Base-by-base conservation (phyloP, 2,329 filamentous ascomycete genomes). In the Penicillium frequentans region DNA sequence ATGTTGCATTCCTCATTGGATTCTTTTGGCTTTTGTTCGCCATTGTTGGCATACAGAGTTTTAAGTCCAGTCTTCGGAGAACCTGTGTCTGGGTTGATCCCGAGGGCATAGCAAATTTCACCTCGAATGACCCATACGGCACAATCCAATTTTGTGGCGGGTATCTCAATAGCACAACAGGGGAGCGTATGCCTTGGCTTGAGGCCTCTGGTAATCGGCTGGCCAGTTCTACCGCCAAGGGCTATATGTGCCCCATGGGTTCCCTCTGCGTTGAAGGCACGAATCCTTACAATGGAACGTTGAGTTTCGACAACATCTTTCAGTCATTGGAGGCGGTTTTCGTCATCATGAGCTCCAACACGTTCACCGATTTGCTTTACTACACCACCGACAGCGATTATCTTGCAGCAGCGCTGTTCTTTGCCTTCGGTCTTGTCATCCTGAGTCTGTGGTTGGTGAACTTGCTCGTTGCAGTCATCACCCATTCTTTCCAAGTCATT, bases 21-120 rank as follows among this genome's bases (percentile, higher is more conserved):
- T 99, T 99, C 77, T 99, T 99, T 76, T 99, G 95, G 95, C 83
- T 99, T 43, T 79, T 98, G 11, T 99, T 99, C 77, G 95, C 92
- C 37, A 97, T 99, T 60, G 88, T 99, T 57, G 96, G 95, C 6
- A 90, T 99, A 23, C 96, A 99, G 73, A 96, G 90, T 75, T 99
- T 99, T 79, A 93, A 93, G 75, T 88, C 89, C 9, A 93, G 90
- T 72, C 75, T 93, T 24, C 85, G 84, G 64, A 88, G 90, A 48
- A 87, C 86, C 60, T 95, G 90, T 70, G 86, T 91, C 29, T 95
- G 90, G 90, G 75, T 89, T 50, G 87, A 91, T 61, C 87, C 87
- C 5, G 69, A 73, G 21, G 75, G 71, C 3, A 60, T 71, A 54
- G 62, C 61, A 9, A 75, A 77, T 55, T 80, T 73, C 57, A 72